Evolutionary conservation across 257 asterid species (phyloP), one percentile per base, ranked within the genome.

Genomic region (Ophiorrhiza pumila): DNA sequence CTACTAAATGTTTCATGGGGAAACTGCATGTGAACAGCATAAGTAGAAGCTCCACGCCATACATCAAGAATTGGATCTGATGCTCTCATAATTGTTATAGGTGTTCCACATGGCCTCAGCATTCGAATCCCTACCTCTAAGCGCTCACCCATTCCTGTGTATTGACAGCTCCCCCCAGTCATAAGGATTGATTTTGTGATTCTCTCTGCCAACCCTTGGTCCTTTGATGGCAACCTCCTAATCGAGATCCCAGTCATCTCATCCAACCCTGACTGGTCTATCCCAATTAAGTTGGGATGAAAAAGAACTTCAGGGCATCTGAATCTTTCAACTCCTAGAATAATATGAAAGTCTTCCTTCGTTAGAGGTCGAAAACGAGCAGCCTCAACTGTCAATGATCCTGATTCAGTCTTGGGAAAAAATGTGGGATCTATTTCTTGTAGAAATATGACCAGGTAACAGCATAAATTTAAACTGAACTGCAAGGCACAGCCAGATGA

Each of bases 351-450:
- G 71, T 95, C 98, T 80, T 95, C 99, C 83, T 92, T 88, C 57
- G 94, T 85, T 60, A 84, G 87, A 76, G 98, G 97, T 61, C 92
- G 93, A 65, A 90, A 88, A 18, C 83, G 88, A 20, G 96, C 95
- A 0, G 86, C 82, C 86, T 92, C 99, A 15, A 80, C 50, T 12
- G 90, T 62, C 45, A 92, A 71, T 34, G 96, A 64, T 59, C 92
- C 98, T 27, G 82, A 31, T 49, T 90, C 98, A 0, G 95, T 41
- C 76, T 84, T 89, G 59, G 87, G 88, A 32, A 86, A 77, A 77
- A 91, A 95, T 55, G 89, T 84, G 1, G 97, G 97, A 78, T 95
- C 99, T 32, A 95, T 92, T 80, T 90, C 97, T 98, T 93, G 91
- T 29, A 73, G 29, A 76, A 42, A 23, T 68, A 83, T 58, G 58